A percentile compares a stretch with the other conserved stretches of the same genome.
Evolutionary conservation across 148 eudicot genomes (phyloP).

Genomic region (Silene uniflora): DNA sequence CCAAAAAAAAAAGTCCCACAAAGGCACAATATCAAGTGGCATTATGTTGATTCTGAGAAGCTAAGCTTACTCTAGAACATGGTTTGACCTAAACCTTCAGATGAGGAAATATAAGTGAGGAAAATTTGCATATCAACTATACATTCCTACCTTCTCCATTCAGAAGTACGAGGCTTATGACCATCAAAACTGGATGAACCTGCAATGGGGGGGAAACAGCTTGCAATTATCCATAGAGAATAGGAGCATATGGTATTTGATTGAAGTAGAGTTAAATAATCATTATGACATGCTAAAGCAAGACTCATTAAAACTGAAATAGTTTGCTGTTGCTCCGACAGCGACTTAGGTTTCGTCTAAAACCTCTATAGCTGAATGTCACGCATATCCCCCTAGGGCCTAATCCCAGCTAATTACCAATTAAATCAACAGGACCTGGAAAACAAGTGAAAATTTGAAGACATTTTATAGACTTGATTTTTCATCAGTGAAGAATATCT

Average conservation of each 20-base stretch:
- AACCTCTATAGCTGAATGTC: background rate
- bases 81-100: background rate
- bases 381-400: background rate
- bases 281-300: background rate
- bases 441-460: too few species aligned
- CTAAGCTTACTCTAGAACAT: background rate
- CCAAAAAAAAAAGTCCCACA: background rate
- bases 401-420: too few species aligned
- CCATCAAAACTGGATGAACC: conserved; percentile 94
- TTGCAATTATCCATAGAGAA: background rate
- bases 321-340: background rate
- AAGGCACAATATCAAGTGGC: background rate
- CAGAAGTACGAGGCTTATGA: conserved; percentile 72
- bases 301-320: too few species aligned
- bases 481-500: too few species aligned
- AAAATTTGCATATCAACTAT: background rate
- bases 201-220: conserved; percentile 31
- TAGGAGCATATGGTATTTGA: background rate
- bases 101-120: background rate
- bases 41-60: background rate
- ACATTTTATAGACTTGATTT: too few species aligned
- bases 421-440: too few species aligned
- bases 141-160: conserved; percentile 99
- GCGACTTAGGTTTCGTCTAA: background rate
- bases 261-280: background rate